Base-by-base conservation (phyloP, 2,329 filamentous ascomycete genomes). In the Alternaria sp. region DNA sequence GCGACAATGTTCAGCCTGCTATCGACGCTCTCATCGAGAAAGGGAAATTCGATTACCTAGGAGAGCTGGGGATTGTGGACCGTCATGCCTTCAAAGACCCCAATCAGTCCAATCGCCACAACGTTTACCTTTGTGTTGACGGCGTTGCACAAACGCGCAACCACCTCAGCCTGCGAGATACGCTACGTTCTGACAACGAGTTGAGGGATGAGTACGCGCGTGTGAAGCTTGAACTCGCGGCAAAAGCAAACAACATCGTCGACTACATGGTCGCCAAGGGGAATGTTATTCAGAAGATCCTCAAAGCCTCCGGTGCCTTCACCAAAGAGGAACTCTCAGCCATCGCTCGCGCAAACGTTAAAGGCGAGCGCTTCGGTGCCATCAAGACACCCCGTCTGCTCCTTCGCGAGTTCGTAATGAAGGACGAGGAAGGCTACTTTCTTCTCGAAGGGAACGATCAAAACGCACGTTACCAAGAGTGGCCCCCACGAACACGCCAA, bases 41-140 rank as follows among this genome's bases (percentile, higher is more conserved):
- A 3, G 76, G 70, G 5, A 71, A 73, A 0, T 82, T 81, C 61
- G 64, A 63, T 12, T 75, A 82, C 63, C 63, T 76, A 15, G 79
- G 79, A 21, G 80, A 82, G 51, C 68, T 75, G 19, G 77, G 77
- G 5, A 73, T 81, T 8, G 62, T 67, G 11, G 79, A 79, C 51
- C 77, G 81, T 7, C 75, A 78, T 59, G 73, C 69, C 4, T 70
- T 81, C 21, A 71, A 75, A 46, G 70, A 79, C 50, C 76, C 76
- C 21, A 72, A 73, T 25, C 72, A 72, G n/a, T 32, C 65, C 9
- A 61, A 70, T 7, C 47, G 28, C 4, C 67, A 77, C 46, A 81
- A 81, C 61, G 71, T 80, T 5, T 82, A 81, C 65, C 67, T 82
- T 0, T 77, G 76, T 44, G 62, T 81, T 10, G 74, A 80, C 12